Evolutionary conservation across 1,139 yeast genomes (phyloP).

Genomic region (Eremothecium coryli): DNA sequence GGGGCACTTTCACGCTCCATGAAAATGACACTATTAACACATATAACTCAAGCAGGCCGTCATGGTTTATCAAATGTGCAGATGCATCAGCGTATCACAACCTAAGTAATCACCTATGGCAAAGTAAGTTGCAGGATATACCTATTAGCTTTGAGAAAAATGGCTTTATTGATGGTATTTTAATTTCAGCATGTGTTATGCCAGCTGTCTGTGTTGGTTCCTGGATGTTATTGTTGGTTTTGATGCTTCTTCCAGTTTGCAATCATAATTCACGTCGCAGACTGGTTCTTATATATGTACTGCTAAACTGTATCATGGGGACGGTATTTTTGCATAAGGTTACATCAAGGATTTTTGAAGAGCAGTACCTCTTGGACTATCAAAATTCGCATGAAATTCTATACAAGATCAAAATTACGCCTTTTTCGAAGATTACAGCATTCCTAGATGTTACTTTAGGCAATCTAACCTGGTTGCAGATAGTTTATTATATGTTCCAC

Average conservation of each 20-base stretch:
- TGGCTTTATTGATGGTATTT: constrained; percentile 15
- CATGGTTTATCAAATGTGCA: constrained; percentile 9
- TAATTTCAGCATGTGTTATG: constrained; percentile 18
- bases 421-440: constrained; percentile 12
- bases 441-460: constrained; percentile 9
- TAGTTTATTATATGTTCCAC: constrained; percentile 22
- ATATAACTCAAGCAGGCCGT: constrained; percentile 7
- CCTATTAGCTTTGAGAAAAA: constrained; percentile 14
- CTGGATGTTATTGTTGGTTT: constrained; percentile 26
- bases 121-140: not conserved
- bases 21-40: not conserved
- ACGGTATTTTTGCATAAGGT: constrained; percentile 15
- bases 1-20: not conserved
- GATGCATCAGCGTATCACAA: not conserved
- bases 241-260: constrained; percentile 20
- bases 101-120: not conserved
- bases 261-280: constrained; percentile 18
- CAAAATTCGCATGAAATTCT: constrained; percentile 18
- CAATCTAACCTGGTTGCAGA: constrained; percentile 22
- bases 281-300: constrained; percentile 19
- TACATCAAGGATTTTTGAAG: constrained; percentile 13
- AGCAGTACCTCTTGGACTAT: constrained; percentile 18
- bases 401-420: constrained; percentile 10
- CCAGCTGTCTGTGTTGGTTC: constrained; percentile 22
- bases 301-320: constrained; percentile 19